Evolutionary conservation across 2,329 filamentous ascomycete genomes (phyloP), one percentile per base, ranked within the genome.

Genomic region (Exophiala dermatitidis): DNA sequence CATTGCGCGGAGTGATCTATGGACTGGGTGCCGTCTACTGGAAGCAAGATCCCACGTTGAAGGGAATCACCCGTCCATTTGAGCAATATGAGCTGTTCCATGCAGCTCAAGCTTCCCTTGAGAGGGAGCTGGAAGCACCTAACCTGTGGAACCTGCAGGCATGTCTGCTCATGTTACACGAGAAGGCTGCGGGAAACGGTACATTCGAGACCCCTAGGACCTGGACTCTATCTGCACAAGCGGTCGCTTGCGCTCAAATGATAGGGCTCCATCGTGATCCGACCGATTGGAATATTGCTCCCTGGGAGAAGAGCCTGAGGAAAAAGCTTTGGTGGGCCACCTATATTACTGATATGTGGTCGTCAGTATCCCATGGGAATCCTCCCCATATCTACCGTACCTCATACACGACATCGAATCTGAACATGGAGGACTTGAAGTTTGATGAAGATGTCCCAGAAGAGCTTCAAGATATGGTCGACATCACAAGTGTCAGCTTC

Each of bases 241-340:
- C 70, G 2, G 71, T 71, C 0, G 70, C 74, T 0, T 71, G 68
- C 50, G 74, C 74, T 0, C 74, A 76, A 50, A 73, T 73, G 60
- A 68, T 74, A 9, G 74, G 74, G 3, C 66, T 76, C 3, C 74
- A 77, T 37, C 71, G 70, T 45, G 72, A 76, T 12, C 68, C 73
- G 0, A 60, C 62, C 2, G 52, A 62, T 5, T 77, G 74, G 74
- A 70, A 68, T 37, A 66, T 77, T 36, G 66, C 69, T 1, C 47
- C 59, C 0, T 72, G 72, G 65, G 74, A 77, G 59, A 64, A 59
- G 44, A 60, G 52, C 6, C 53, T 75, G 26, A 67, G 73, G 4
- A 71, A 65, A 55, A 74, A 73, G 59, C 59, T 77, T 3, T 77
- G 73, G 73, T 77, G 74, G 74, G 71, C 70, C 0, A 67, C 68